A percentile compares a stretch with the other conserved stretches of the same genome.
phyloP scores from a whole-genome alignment of 768 basidiomycete genomes.

The Galerina sulciceps region DNA sequence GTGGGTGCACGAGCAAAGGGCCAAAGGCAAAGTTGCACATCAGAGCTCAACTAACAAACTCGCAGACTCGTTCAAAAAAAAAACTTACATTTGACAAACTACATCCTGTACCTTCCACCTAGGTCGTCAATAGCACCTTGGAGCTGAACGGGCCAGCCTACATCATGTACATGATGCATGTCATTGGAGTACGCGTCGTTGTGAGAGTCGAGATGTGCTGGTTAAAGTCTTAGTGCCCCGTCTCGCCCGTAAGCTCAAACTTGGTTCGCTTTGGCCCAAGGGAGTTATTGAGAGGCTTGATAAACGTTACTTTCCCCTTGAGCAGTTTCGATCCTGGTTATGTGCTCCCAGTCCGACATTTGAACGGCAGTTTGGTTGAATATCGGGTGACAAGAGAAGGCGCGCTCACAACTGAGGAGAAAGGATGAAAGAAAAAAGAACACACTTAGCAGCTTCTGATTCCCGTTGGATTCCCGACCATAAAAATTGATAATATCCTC shows the following conservation, averaged over 20 bases:
- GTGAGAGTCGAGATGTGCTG: conserved; percentile 85
- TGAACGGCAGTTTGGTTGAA: conserved; percentile 71
- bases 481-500: conserved; percentile 96
- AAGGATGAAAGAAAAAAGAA: conserved; percentile 5
- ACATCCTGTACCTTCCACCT: conserved; percentile 95
- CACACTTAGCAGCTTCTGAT: conserved; percentile 88
- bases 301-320: conserved; percentile 91
- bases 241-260: conserved; percentile 93
- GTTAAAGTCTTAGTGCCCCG: conserved; percentile 78
- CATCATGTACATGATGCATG: conserved; percentile 93
- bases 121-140: conserved; percentile 83
- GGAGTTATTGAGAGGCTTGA: conserved; percentile 86
- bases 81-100: conserved; percentile 86
- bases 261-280: conserved; percentile 95
- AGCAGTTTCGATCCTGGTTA: conserved; percentile 68
- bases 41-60: background rate
- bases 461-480: conserved; percentile 85
- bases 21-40: no score
- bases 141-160: conserved; percentile 86
- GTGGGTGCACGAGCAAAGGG: background rate
- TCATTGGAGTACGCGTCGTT: conserved; percentile 87
- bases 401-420: background rate
- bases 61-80: background rate
- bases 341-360: conserved; percentile 92
- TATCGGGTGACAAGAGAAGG: no score